Base-by-base conservation (phyloP, 768 basidiomycete species). In the Podaxis sp. region DNA sequence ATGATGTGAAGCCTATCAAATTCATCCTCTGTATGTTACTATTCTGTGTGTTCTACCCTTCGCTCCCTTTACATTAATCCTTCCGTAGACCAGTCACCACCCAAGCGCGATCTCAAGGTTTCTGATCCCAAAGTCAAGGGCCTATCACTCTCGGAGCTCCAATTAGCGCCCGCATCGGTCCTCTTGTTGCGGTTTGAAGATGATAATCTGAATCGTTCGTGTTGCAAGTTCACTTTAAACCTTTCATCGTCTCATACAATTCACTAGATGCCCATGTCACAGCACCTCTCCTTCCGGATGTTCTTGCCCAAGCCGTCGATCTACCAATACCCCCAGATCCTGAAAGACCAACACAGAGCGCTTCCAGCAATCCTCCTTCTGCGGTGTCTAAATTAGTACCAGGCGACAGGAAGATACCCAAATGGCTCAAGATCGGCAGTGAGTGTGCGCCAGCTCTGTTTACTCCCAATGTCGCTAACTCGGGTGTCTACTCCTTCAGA, bases 381-480 rank as follows among this genome's bases (percentile, higher is more conserved):
- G 57, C 53, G 13, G 16, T 35, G 14, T 58, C 42, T 23, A 36
- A 28, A 59, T 37, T 57, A 23, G 21, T 60, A 14, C 37, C 53
- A 37, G 55, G 58, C 13, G 82, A 79, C 57, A 83, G 78, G 73
- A 91, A 90, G 74, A 73, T 88, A 61, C 88, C 91, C 11, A 91
- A 91, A 68, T 93, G 90, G 91, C 66, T 93, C 27, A 92, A 90
- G 71, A 67, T 88, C 50, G 86, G 84, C 36, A 87, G 87, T 88
- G 64, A 68, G 85, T 70, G 42, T 55, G 38, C 4, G 16, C 14
- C 27, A 32, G 4, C 59, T 23, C 35, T 37, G 61, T 63, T n/a
- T 16, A 47, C 32, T 47, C 28, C 35, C 36, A 54, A 21, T 10
- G 58, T 52, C n/a, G 7, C n/a, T 40, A 35, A 46, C 56, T 27